phyloP scores from a whole-genome alignment of 1,284 basidiomycete genomes.

The Sanguinoderma infundibulare region DNA sequence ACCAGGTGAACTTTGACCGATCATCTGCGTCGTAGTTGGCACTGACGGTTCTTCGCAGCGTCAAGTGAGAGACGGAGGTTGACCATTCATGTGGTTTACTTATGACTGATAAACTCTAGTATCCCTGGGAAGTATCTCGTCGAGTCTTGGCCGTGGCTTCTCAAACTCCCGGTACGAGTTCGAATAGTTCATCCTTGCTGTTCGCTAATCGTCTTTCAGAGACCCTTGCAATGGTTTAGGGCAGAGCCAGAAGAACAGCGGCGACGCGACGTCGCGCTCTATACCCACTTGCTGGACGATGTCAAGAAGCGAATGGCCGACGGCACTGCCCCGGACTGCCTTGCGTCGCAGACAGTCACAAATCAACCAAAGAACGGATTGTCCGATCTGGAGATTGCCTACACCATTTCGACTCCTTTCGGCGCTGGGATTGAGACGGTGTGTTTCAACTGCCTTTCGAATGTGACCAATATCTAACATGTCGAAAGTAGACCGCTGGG shows the following conservation, averaged over 20 bases:
- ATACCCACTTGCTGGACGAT: constrained; percentile 48
- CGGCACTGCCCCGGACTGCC: constrained; percentile 47
- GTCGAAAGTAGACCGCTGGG: constrained; percentile 40
- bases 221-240: constrained; percentile 49
- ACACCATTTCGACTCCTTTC: constrained; percentile 50
- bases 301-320: constrained; percentile 48
- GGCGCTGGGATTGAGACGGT: constrained; percentile 56
- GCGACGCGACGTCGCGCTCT: constrained; percentile 46
- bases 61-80: constrained; percentile 33
- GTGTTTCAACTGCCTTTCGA: neutral
- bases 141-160: constrained; percentile 53
- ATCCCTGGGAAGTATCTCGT: constrained; percentile 59
- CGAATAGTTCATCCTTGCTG: no score
- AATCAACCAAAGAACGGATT: constrained; percentile 46
- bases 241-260: constrained; percentile 44
- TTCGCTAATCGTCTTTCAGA: constrained; percentile 18
- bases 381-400: constrained; percentile 50
- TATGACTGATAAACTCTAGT: constrained; percentile 31
- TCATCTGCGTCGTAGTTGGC: no score
- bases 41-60: constrained; percentile 29
- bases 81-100: neutral
- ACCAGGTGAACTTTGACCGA: constrained; percentile 36
- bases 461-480: neutral
- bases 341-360: constrained; percentile 46
- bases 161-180: constrained; percentile 45